Evolutionary conservation across 371 early-diverging fungal genomes (phyloP).

Genomic region (Rhizomucor miehei): DNA sequence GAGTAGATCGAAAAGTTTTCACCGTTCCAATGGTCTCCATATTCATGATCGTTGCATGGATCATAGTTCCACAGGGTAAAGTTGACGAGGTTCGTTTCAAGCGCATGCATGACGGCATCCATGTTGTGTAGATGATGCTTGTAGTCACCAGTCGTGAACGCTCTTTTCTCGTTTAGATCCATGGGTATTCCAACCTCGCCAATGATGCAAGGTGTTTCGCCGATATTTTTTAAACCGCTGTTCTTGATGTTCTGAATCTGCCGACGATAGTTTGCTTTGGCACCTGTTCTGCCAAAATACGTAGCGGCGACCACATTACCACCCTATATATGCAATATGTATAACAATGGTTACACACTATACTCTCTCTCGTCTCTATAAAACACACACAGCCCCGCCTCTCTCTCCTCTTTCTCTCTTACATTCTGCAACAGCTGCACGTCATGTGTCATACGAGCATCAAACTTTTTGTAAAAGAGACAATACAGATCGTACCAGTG

Average conservation of each 20-base stretch:
- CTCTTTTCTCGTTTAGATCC: constrained; percentile 74
- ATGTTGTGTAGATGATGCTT: constrained; percentile 65
- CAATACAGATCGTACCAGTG: constrained; percentile 85
- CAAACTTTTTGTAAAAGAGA: constrained; percentile 72
- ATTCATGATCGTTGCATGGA: constrained; percentile 70
- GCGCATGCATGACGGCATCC: constrained; percentile 69
- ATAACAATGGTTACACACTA: too few relatives aligned
- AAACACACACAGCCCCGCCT: too few relatives aligned
- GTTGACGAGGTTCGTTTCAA: constrained; percentile 73
- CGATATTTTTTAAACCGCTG: constrained; percentile 60
- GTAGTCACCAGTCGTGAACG: constrained; percentile 71
- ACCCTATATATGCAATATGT: constrained; percentile 54
- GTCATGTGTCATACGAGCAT: constrained; percentile 73
- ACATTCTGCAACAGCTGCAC: constrained; percentile 71
- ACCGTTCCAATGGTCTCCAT: constrained; percentile 89
- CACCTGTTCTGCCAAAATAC: constrained; percentile 79
- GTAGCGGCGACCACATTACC: constrained; percentile 71
- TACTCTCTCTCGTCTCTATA: too few relatives aligned
- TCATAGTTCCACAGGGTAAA: constrained; percentile 89
- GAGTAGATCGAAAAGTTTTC: constrained; percentile 85
- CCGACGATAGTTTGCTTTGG: constrained; percentile 69
- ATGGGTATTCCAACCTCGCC: constrained; percentile 88
- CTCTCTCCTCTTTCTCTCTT: constrained; percentile 10
- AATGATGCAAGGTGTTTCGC: constrained; percentile 62
- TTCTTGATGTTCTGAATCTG: constrained; percentile 70